Base-by-base conservation (phyloP, 2,329 filamentous ascomycete genomes). In the Cryphonectria radicalis region DNA sequence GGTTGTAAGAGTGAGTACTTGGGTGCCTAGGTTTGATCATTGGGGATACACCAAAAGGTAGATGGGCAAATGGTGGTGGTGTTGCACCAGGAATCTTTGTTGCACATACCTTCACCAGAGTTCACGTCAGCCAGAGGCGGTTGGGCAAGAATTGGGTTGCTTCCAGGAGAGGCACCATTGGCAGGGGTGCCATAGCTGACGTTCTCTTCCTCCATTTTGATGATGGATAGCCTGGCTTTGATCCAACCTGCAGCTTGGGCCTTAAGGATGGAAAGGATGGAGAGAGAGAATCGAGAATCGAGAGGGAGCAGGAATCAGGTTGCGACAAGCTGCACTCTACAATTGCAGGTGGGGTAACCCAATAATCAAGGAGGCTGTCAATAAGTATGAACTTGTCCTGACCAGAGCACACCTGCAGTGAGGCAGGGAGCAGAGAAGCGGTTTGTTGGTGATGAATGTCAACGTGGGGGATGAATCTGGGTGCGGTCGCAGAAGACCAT, bases 191-290 rank as follows among this genome's bases (percentile, higher is more conserved):
- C 88, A 76, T 88, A 89, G 75, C 81, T 87, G 76, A 84, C 81
- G 73, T 85, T 83, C 75, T 84, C 82, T 74, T 88, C 88, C 73
- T 91, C 89, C 89, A 91, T 91, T 68, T 78, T 82, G 78, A 76
- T 74, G 73, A 76, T 72, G 73, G 72, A 69, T 66, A 70, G 63
- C 74, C 76, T 75, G 72, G 59, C 66, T 68, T 68, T 53, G 63
- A 55, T 46, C 62, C 35, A 50, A 25, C 32, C 42, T 66, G 63
- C 60, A 66, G 63, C 67, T 62, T 66, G 46, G 43, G 59, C 42
- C 13, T 46, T 22, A 11, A 5, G 3, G 32, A 57, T 64, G 37
- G 55, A 50, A 66, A 60, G 42, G 17, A 46, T 17, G 6, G 42
- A 46, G 42, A 19, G 42, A 46, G 46, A 10, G 46, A 40, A 40